Conservation (phyloP, 139 green algal species). For the Chlorella sp. region DNA sequence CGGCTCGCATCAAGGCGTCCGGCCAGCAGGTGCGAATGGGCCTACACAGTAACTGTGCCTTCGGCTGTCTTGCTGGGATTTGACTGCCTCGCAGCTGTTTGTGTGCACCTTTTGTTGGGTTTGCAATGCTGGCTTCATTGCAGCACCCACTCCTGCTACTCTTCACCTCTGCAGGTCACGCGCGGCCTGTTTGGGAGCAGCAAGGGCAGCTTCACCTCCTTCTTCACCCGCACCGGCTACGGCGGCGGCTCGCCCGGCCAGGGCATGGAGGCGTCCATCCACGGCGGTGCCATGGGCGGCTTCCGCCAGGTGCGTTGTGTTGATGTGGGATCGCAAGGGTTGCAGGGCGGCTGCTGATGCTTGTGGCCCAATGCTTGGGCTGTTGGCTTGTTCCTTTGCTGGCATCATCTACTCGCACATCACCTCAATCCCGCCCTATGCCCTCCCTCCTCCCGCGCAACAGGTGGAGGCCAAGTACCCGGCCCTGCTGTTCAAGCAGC, state of each 20-base stretch:
- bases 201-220: slow-evolving; percentile 59
- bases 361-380: too few relatives aligned
- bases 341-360: too few relatives aligned
- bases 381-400: too few relatives aligned
- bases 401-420: background rate
- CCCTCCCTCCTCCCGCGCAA: background rate
- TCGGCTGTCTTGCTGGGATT: background rate
- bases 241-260: slow-evolving; percentile 57
- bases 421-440: background rate
- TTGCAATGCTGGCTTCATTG: too few relatives aligned
- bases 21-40: slow-evolving; percentile 35
- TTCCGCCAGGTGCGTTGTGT: slow-evolving; percentile 55
- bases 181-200: slow-evolving; percentile 56
- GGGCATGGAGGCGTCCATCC: slow-evolving; percentile 82
- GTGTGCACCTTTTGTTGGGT: too few relatives aligned
- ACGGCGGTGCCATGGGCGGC: slow-evolving; percentile 81
- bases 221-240: slow-evolving; percentile 60
- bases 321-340: too few relatives aligned
- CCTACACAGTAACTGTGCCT: too few relatives aligned
- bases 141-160: too few relatives aligned
- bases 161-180: slow-evolving; percentile 16
- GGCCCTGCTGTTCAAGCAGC: slow-evolving; percentile 99
- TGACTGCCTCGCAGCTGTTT: too few relatives aligned
- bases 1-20: slow-evolving; percentile 40
- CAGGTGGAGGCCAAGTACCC: slow-evolving; percentile 99